Evolutionary conservation across 345 rosid species (phyloP).

Genomic region (Crucihimalaya himalaica): DNA sequence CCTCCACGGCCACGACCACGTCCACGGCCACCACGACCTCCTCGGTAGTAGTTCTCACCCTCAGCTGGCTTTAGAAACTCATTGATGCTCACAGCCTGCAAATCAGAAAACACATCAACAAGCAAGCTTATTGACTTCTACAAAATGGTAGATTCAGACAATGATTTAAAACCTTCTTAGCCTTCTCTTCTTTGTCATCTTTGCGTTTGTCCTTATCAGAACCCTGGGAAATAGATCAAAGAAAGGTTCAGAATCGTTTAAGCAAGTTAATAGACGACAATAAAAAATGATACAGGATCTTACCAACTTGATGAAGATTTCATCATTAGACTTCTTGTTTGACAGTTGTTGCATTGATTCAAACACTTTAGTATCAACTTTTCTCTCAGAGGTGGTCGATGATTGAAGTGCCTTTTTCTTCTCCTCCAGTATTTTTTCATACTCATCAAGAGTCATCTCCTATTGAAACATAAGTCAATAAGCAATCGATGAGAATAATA

Average conservation of each 20-base stretch:
- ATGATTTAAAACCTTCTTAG: slow-evolving; percentile 65
- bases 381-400: slow-evolving; percentile 72
- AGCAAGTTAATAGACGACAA: neutral
- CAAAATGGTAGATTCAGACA: neutral
- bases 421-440: slow-evolving; percentile 84
- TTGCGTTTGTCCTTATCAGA: slow-evolving; percentile 93
- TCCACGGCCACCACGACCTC: slow-evolving; percentile 69
- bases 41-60: slow-evolving; percentile 58
- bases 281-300: neutral
- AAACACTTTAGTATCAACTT: slow-evolving; percentile 74
- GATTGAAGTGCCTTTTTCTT: slow-evolving; percentile 74
- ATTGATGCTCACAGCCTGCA: slow-evolving; percentile 83
- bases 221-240: slow-evolving; percentile 52
- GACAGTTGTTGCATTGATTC: slow-evolving; percentile 85
- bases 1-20: slow-evolving; percentile 79
- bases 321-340: slow-evolving; percentile 77
- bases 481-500: neutral
- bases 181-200: slow-evolving; percentile 93
- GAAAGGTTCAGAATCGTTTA: neutral
- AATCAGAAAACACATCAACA: neutral
- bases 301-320: slow-evolving; percentile 91
- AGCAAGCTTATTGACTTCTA: neutral
- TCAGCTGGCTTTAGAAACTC: slow-evolving; percentile 97
- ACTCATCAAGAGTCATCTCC: slow-evolving; percentile 99
- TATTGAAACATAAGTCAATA: slow-evolving; percentile 21